phyloP scores from a whole-genome alignment of 345 rosid genomes.

The Bretschneidera sinensis region DNA sequence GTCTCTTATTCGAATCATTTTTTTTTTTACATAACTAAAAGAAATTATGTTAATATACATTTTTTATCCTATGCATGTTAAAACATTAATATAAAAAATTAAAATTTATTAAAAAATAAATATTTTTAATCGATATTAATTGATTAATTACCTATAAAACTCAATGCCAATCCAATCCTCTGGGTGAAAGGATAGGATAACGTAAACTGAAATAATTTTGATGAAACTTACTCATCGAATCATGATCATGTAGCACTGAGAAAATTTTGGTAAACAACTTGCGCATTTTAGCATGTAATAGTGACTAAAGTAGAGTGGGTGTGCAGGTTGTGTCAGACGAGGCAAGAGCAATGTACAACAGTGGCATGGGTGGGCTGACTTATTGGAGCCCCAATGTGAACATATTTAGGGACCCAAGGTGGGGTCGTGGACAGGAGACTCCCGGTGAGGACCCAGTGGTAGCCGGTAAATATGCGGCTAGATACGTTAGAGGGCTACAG shows the following conservation, averaged over 20 bases:
- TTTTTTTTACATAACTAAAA: no score
- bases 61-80: no score
- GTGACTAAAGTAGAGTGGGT: slow-evolving; percentile 7
- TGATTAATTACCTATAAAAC: no score
- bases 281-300: slow-evolving; percentile 16
- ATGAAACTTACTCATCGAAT: background rate
- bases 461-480: slow-evolving; percentile 67
- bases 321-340: slow-evolving; percentile 73
- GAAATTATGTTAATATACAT: no score
- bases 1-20: no score
- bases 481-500: slow-evolving; percentile 75
- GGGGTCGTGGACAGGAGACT: slow-evolving; percentile 95
- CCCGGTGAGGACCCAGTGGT: slow-evolving; percentile 87
- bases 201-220: no score
- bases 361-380: slow-evolving; percentile 66
- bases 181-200: no score
- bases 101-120: no score
- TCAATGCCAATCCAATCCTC: no score
- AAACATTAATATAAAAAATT: no score
- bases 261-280: slow-evolving; percentile 5
- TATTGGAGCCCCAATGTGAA: slow-evolving; percentile 84
- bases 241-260: no score
- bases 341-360: slow-evolving; percentile 68
- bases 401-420: slow-evolving; percentile 77
- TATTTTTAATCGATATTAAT: no score